A percentile compares a stretch with the other conserved stretches of the same genome.
phyloP scores from a whole-genome alignment of 305 asterid genomes.

The Fraxinus xanthoxyloides region DNA sequence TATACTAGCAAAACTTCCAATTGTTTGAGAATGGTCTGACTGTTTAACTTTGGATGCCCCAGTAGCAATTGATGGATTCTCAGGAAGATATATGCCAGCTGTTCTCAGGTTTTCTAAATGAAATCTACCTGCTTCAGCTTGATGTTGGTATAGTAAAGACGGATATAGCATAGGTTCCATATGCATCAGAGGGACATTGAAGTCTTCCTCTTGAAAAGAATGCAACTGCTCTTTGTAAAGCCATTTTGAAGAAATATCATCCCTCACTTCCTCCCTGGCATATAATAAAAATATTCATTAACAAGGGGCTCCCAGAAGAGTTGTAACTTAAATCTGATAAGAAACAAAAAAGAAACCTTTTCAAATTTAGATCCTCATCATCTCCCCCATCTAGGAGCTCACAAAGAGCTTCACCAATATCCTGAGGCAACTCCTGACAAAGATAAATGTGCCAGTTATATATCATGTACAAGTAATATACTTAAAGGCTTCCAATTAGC shows the following conservation, averaged over 20 bases:
- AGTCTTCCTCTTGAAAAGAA: slow-evolving; percentile 41
- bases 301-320: slow-evolving; percentile 1
- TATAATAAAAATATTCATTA: slow-evolving; percentile 18
- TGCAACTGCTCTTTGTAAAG: slow-evolving; percentile 47
- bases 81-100: slow-evolving; percentile 32
- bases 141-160: slow-evolving; percentile 59
- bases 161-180: slow-evolving; percentile 56
- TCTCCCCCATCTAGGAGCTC: slow-evolving; percentile 75
- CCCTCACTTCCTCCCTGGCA: slow-evolving; percentile 57
- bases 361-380: slow-evolving; percentile 43
- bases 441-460: slow-evolving; percentile 28
- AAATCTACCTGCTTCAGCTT: slow-evolving; percentile 59
- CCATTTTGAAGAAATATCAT: slow-evolving; percentile 43
- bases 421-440: slow-evolving; percentile 82
- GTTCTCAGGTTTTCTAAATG: slow-evolving; percentile 45
- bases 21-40: slow-evolving; percentile 33
- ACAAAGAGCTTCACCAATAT: slow-evolving; percentile 92
- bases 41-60: slow-evolving; percentile 36
- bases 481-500: slow-evolving; percentile 7
- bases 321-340: slow-evolving; percentile 5
- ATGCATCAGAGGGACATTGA: slow-evolving; percentile 39
- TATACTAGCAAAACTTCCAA: slow-evolving; percentile 36
- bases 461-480: slow-evolving; percentile 18
- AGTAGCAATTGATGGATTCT: slow-evolving; percentile 34
- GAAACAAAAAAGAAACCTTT: slow-evolving; percentile 40